Evolutionary conservation across 1,284 basidiomycete genomes (phyloP).

Genomic region (Fomitopsis palustris): DNA sequence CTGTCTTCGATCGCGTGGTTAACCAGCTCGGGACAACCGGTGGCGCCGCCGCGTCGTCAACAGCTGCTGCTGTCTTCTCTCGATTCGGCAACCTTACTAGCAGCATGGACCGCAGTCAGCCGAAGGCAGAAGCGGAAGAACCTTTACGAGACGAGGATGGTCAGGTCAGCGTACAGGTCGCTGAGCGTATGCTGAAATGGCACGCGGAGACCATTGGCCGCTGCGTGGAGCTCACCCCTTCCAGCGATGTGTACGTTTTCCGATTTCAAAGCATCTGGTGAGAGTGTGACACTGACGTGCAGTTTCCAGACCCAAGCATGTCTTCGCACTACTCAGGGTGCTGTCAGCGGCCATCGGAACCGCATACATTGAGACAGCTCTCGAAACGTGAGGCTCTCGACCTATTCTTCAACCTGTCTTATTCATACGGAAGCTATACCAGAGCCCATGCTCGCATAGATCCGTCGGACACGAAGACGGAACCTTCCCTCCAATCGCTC

Average conservation of each 20-base stretch:
- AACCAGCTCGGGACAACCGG: constrained; percentile 77
- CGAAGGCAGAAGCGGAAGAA: constrained; percentile 57
- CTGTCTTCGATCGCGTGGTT: constrained; percentile 90
- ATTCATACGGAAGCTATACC: not conserved
- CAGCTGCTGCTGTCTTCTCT: constrained; percentile 77
- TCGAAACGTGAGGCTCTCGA: constrained; percentile 74
- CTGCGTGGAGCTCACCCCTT: constrained; percentile 81
- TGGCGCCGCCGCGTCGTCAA: constrained; percentile 64
- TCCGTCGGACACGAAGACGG: constrained; percentile 68
- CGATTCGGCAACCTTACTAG: constrained; percentile 77
- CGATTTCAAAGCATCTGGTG: not conserved
- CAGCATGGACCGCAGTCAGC: constrained; percentile 47
- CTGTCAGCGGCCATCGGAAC: constrained; percentile 87
- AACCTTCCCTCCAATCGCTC: constrained; percentile 78
- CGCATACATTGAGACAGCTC: constrained; percentile 86
- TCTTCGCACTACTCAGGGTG: constrained; percentile 81
- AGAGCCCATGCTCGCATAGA: constrained; percentile 77
- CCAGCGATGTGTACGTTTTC: constrained; percentile 75
- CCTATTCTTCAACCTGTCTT: not conserved
- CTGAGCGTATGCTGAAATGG: constrained; percentile 92
- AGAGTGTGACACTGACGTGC: constrained; percentile 5
- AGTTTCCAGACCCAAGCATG: constrained; percentile 77
- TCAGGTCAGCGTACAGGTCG: constrained; percentile 66
- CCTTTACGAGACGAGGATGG: constrained; percentile 80
- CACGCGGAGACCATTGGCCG: constrained; percentile 94